Conservation (phyloP, 2,329 filamentous ascomycete genomes). For the Sporothrix dimorphospora region DNA sequence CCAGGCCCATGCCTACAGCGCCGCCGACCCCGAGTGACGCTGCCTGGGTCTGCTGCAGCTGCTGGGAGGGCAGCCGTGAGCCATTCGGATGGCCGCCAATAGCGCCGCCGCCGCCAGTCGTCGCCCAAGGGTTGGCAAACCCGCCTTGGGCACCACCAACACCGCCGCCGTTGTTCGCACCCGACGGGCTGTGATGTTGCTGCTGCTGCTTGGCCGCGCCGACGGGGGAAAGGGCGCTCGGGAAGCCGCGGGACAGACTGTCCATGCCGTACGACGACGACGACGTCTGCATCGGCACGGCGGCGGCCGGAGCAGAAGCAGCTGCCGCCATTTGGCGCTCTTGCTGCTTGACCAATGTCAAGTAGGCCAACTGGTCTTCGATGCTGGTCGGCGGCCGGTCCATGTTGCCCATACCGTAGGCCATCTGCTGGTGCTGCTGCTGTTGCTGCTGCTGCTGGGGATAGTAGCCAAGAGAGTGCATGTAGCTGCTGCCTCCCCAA, state of each 20-base stretch:
- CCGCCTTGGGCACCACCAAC: not conserved
- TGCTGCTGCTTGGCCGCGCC: constrained; percentile 20
- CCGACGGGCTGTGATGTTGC: not conserved
- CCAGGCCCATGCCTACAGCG: not conserved
- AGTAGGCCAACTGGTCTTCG: constrained; percentile 30
- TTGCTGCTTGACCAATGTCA: constrained; percentile 27
- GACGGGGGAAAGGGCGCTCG: constrained; percentile 32
- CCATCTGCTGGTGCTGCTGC: not conserved
- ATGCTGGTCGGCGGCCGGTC: constrained; percentile 27
- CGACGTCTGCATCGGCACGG: not conserved
- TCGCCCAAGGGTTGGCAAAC: constrained; percentile 23
- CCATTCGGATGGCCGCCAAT: not conserved
- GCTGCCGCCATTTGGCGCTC: constrained; percentile 13
- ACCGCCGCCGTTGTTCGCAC: not conserved
- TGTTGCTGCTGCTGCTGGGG: not conserved
- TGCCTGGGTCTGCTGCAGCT: constrained; percentile 31
- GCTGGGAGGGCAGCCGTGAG: constrained; percentile 27
- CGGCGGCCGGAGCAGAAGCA: not conserved
- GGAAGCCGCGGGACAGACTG: constrained; percentile 31
- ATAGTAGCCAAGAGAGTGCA: constrained; percentile 22
- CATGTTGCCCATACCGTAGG: not conserved
- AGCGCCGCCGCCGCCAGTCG: not conserved
- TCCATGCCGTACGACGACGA: constrained; percentile 25
- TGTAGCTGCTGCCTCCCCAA: constrained; percentile 43
- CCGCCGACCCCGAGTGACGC: constrained; percentile 19